phyloP scores from a whole-genome alignment of 108 stramenopile genomes.

The Chaetoceros tenuissimus region DNA sequence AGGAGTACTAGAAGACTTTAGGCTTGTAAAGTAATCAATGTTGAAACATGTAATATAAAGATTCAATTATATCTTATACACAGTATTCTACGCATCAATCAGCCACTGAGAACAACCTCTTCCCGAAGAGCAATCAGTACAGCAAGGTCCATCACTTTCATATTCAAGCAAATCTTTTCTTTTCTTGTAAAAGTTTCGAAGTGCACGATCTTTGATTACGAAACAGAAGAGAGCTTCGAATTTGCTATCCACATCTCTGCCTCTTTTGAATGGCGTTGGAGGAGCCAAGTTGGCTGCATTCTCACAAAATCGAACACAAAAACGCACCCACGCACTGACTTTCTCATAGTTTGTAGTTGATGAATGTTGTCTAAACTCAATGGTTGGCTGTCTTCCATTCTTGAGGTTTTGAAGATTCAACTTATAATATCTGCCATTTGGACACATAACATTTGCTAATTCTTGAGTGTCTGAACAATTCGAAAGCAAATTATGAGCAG shows the following conservation, averaged over 20 bases:
- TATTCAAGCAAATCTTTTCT: too few species aligned
- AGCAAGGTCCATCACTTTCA: too few species aligned
- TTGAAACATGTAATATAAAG: too few species aligned
- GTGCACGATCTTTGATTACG: slow-evolving; percentile 42
- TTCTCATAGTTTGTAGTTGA: slow-evolving; percentile 34
- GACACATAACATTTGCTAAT: slow-evolving; percentile 31
- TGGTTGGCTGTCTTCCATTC: slow-evolving; percentile 31
- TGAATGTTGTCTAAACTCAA: slow-evolving; percentile 66
- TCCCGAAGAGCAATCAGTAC: too few species aligned
- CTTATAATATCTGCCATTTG: slow-evolving; percentile 38
- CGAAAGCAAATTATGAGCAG: slow-evolving; percentile 17
- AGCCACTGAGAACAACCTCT: too few species aligned
- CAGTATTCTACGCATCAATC: too few species aligned
- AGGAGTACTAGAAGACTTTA: slow-evolving; percentile 46
- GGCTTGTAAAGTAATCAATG: too few species aligned
- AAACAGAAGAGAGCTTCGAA: slow-evolving; percentile 46
- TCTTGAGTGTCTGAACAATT: slow-evolving; percentile 19
- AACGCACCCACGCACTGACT: slow-evolving; percentile 45
- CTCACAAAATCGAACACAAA: slow-evolving; percentile 28
- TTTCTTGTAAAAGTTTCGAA: slow-evolving; percentile 24
- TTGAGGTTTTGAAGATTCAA: slow-evolving; percentile 49
- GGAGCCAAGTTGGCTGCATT: slow-evolving; percentile 25
- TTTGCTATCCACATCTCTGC: slow-evolving; percentile 23
- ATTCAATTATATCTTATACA: too few species aligned
- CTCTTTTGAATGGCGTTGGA: slow-evolving; percentile 20